phyloP scores from a whole-genome alignment of 306 rosid genomes.

The Glycine soja region DNA sequence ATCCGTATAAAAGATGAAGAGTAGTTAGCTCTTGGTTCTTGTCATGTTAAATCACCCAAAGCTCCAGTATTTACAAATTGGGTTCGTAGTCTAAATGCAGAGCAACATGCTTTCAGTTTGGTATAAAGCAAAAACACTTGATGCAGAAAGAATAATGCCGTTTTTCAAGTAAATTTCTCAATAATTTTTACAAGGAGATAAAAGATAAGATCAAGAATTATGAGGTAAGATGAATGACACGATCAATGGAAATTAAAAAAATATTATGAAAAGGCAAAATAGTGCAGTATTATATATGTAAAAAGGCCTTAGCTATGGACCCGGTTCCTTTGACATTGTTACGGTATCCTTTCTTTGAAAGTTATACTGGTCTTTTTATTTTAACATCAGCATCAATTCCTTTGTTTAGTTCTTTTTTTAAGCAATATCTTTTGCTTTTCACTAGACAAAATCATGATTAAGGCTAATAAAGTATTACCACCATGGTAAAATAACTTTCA shows the following conservation, averaged over 20 bases:
- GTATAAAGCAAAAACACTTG: slow-evolving; percentile 40
- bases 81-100: slow-evolving; percentile 30
- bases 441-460: slow-evolving; percentile 26
- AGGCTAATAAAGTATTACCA: slow-evolving; percentile 11
- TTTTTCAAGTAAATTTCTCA: not conserved
- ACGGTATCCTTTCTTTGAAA: slow-evolving; percentile 44
- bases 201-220: not conserved
- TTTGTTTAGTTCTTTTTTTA: slow-evolving; percentile 36
- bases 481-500: not conserved
- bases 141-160: not conserved
- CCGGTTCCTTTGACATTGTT: not conserved
- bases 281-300: not conserved
- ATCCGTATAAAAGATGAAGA: slow-evolving; percentile 36
- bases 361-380: slow-evolving; percentile 29
- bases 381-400: slow-evolving; percentile 45
- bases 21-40: slow-evolving; percentile 50
- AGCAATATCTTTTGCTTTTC: slow-evolving; percentile 43
- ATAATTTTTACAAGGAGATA: not conserved
- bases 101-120: slow-evolving; percentile 29
- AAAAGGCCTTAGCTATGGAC: not conserved
- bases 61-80: slow-evolving; percentile 12
- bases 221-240: not conserved
- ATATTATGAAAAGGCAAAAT: not conserved
- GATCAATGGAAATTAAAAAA: not conserved
- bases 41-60: slow-evolving; percentile 13